Evolutionary conservation across 345 rosid genomes (phyloP), one percentile per base, ranked within the genome.

Genomic region (Hirschfeldia incana): DNA sequence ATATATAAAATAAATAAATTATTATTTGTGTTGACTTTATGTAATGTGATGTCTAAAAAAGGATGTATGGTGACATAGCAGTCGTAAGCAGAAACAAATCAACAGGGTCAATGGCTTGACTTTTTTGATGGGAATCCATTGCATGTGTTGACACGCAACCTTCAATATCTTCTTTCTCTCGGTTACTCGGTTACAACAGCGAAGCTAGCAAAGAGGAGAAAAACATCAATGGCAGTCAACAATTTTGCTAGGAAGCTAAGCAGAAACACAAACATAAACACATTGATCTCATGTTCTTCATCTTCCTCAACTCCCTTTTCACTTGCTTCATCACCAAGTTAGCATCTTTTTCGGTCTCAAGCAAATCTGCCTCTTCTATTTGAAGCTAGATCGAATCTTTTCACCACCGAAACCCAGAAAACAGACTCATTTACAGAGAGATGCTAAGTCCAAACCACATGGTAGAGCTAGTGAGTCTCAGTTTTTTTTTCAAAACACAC

Each of bases 301-400:
- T 94, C 70, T 87, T 94, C 44, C 84, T 91, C 72, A 89, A 89
- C 83, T 90, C 98, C n/a, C 71, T 91, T 30, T 89, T 89, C 81
- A 83, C 89, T 76, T 91, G 84, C 75, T 83, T 90, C 36, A 89
- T 92, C 81, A 74, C 84, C 72, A 92, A 84, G 59, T 94, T 88
- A 36, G 90, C 94, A 1, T 79, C 78, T 71, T 92, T 85, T 90
- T 92, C 77, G 97, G 93, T 69, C 95, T 92, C 34, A 89, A 89
- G 79, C 87, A 82, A 60, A 91, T 94, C 1, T 94, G 98, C 27
- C 79, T 87, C 10, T 88, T 84, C 88, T 94, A 95, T 29, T 84
- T 91, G 0, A 90, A 91, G 36, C 73, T 92, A 16, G 92, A 91
- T 80, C 90, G 87, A 26, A 53, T 85, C 80, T 83, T 83, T 91